Evolutionary conservation across 2,329 filamentous ascomycete species (phyloP).

Genomic region (Davidsoniella eucalypti): DNA sequence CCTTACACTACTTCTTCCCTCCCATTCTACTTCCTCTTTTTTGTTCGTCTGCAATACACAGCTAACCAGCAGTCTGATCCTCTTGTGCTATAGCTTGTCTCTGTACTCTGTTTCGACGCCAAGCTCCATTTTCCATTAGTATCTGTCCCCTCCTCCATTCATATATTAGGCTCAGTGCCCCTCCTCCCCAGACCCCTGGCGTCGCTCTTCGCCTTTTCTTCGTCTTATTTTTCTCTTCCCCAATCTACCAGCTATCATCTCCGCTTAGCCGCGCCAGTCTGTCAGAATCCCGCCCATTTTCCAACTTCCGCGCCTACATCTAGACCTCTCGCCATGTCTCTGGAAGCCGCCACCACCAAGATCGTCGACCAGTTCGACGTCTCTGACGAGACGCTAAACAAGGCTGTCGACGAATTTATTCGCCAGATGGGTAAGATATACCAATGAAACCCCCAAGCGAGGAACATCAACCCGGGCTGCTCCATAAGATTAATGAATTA

Average conservation of each 20-base stretch:
- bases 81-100: conserved; percentile 17
- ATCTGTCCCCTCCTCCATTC: conserved; percentile 26
- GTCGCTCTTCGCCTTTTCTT: conserved; percentile 15
- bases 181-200: conserved; percentile 10
- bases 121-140: conserved; percentile 16
- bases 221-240: conserved; percentile 13
- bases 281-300: conserved; percentile 31
- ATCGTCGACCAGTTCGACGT: conserved; percentile 80
- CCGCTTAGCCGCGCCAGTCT: conserved; percentile 30
- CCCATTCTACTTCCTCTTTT: not conserved
- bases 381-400: conserved; percentile 58
- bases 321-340: conserved; percentile 40
- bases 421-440: conserved; percentile 52
- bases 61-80: conserved; percentile 5
- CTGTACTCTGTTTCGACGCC: conserved; percentile 13
- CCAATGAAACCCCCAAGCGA: not conserved
- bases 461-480: no score
- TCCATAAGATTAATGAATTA: no score
- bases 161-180: conserved; percentile 15
- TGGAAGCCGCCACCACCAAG: conserved; percentile 56
- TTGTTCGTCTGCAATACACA: not conserved
- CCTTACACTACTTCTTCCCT: not conserved
- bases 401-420: conserved; percentile 71
- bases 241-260: conserved; percentile 13
- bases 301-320: conserved; percentile 37